These are phyloP conservation scores for Coriolopsis trogii DNA, from an alignment of 1,284 basidiomycete species.

Conservation along the genomic window DNA sequence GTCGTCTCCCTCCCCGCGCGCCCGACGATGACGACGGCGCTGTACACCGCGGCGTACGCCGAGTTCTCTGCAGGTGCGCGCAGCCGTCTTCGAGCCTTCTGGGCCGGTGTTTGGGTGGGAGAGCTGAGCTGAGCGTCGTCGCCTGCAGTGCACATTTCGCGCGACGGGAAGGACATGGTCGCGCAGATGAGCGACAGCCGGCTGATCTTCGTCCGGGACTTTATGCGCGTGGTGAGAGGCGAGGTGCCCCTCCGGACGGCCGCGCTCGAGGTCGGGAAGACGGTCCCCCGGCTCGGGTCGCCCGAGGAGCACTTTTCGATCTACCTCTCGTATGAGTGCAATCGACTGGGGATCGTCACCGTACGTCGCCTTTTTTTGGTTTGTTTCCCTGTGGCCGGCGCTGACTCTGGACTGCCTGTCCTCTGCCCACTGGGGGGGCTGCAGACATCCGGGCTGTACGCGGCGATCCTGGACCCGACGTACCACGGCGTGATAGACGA, in stretches of 20 bases:
- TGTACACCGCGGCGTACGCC: conserved; percentile 18
- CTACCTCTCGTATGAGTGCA: conserved; percentile 59
- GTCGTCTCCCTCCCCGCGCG: conserved; percentile 5
- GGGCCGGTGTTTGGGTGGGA: background rate
- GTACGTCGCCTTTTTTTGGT: conserved; percentile 36
- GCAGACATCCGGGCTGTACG: conserved; percentile 46
- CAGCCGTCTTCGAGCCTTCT: too few species aligned
- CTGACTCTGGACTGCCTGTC: too few species aligned
- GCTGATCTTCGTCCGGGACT: conserved; percentile 56
- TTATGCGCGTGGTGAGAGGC: conserved; percentile 45
- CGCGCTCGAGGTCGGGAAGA: conserved; percentile 47
- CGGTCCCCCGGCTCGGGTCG: conserved; percentile 5
- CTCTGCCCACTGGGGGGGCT: background rate
- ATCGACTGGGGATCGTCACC: conserved; percentile 51
- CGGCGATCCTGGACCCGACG: conserved; percentile 28
- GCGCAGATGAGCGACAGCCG: conserved; percentile 46
- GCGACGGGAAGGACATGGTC: conserved; percentile 57
- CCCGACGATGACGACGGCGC: conserved; percentile 12
- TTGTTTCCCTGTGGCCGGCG: too few species aligned
- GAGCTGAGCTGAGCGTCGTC: conserved; percentile 3
- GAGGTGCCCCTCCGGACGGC: conserved; percentile 39
- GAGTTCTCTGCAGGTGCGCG: conserved; percentile 20
- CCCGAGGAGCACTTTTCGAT: conserved; percentile 32
- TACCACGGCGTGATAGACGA: conserved; percentile 21
- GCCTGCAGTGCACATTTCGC: conserved; percentile 59